These are phyloP conservation scores for Salvia splendens DNA, from an alignment of 257 asterid species.

Conservation along the genomic window DNA sequence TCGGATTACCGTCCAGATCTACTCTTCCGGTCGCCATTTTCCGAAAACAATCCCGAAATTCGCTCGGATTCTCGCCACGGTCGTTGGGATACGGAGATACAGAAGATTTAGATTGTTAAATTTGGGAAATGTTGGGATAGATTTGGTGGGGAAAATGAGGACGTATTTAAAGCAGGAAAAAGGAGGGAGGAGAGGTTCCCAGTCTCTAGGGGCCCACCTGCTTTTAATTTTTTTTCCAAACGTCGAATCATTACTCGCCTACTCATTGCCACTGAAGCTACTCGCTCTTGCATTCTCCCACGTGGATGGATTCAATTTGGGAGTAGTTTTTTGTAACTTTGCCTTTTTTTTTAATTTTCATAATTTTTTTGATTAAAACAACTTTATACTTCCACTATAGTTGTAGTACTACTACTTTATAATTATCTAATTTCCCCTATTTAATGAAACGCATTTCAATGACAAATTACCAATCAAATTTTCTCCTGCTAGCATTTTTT, in stretches of 20 bases:
- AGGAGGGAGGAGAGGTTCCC: constrained; percentile 52
- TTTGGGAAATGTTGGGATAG: constrained; percentile 15
- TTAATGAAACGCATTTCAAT: no score
- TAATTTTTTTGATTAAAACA: no score
- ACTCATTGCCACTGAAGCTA: neutral
- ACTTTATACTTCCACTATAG: no score
- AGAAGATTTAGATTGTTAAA: constrained; percentile 11
- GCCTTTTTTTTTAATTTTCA: no score
- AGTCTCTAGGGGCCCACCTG: constrained; percentile 29
- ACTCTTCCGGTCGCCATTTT: no score
- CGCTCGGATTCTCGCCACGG: neutral
- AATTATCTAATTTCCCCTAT: no score
- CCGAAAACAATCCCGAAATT: constrained; percentile 11
- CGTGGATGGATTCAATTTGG: neutral
- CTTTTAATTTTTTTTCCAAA: no score
- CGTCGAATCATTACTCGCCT: constrained; percentile 30
- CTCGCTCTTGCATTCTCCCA: constrained; percentile 33
- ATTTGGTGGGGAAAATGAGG: constrained; percentile 21
- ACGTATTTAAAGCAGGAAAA: constrained; percentile 60
- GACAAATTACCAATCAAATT: no score
- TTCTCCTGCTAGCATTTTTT: no score
- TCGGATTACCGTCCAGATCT: no score
- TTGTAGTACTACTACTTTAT: no score
- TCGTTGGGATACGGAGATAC: neutral
- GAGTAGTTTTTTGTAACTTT: no score